A percentile compares a stretch with the other conserved stretches of the same genome.
phyloP scores from a whole-genome alignment of 73 alveolate species.

The Paramecium primaurelia region DNA sequence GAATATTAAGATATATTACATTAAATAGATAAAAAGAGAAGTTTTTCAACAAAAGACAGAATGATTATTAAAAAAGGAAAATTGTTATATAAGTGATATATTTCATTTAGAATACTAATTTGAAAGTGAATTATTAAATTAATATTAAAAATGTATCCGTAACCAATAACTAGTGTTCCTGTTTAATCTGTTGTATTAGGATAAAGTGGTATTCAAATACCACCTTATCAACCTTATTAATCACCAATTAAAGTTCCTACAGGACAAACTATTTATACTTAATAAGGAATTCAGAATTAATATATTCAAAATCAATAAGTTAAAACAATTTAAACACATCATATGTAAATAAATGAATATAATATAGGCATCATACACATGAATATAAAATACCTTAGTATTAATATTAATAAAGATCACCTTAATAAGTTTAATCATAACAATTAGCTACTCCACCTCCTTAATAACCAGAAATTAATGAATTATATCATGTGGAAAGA shows the following conservation, averaged over 20 bases:
- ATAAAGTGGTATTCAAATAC: background rate
- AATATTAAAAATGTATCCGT: background rate
- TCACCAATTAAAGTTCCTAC: background rate
- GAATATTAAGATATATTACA: background rate
- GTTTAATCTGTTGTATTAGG: background rate
- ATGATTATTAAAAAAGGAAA: conserved; percentile 8
- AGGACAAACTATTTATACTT: background rate
- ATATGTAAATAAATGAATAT: background rate
- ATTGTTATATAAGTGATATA: conserved; percentile 4
- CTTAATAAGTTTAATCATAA: background rate
- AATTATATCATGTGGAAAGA: conserved; percentile 32
- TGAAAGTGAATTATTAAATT: background rate
- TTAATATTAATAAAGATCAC: background rate
- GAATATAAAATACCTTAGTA: background rate
- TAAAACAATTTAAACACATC: background rate
- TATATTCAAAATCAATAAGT: background rate
- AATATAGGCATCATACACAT: background rate
- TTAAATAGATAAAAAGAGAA: background rate
- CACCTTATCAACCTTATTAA: background rate
- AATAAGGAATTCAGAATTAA: background rate
- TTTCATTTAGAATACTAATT: background rate
- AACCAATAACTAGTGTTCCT: background rate
- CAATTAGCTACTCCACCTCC: background rate
- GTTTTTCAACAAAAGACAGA: conserved; percentile 25
- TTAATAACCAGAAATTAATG: conserved; percentile 9